Evolutionary conservation across 176 grass and related monocot species (phyloP).

Genomic region (Phragmites australis): DNA sequence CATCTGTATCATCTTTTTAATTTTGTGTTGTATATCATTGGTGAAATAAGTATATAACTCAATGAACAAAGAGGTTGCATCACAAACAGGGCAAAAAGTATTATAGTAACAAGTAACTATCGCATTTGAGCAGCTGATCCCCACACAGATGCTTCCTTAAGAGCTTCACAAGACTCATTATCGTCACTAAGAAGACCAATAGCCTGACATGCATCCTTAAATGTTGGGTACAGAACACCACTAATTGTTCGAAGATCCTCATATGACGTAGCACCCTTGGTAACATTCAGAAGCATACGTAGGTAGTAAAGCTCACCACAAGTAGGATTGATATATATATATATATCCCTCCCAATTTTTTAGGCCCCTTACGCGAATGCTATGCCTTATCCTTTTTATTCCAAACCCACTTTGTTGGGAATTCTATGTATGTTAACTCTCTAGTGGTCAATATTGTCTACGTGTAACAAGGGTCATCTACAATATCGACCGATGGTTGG

Average conservation of each 20-base stretch:
- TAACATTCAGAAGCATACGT: slow-evolving; percentile 16
- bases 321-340: slow-evolving; percentile 20
- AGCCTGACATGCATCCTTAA: slow-evolving; percentile 25
- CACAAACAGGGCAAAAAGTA: slow-evolving; percentile 8
- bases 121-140: not conserved
- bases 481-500: not conserved
- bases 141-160: slow-evolving; percentile 6
- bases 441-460: slow-evolving; percentile 5
- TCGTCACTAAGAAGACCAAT: slow-evolving; percentile 24
- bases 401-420: slow-evolving; percentile 23
- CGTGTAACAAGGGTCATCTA: not conserved
- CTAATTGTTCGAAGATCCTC: not conserved
- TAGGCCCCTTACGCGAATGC: not conserved
- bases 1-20: not conserved
- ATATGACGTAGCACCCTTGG: slow-evolving; percentile 2
- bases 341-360: slow-evolving; percentile 2
- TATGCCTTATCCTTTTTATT: not conserved
- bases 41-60: slow-evolving; percentile 6
- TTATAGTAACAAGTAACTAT: not conserved
- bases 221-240: slow-evolving; percentile 7
- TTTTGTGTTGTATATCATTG: slow-evolving; percentile 18
- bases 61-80: not conserved
- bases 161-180: slow-evolving; percentile 17
- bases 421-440: slow-evolving; percentile 28
- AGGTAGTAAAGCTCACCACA: slow-evolving; percentile 31